A percentile compares a stretch with the other conserved stretches of the same genome.
These are phyloP conservation scores for Blastocystis sp. DNA, from an alignment of 352 stramenopile genomes.

Conservation along the genomic window DNA sequence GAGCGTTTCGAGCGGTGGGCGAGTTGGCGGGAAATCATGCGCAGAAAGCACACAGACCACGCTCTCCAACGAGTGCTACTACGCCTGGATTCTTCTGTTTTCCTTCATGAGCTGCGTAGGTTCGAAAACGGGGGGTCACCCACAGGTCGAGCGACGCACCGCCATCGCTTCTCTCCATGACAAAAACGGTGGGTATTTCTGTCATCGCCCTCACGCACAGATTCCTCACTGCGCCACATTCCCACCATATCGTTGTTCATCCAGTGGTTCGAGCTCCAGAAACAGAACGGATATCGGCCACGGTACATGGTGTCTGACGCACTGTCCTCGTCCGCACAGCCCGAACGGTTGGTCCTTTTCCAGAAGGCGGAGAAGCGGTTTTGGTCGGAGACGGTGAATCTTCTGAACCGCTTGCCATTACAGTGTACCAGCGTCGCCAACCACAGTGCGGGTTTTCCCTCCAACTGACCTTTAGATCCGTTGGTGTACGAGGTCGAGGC, in stretches of 20 bases:
- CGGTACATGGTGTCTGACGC: slow-evolving; percentile 36
- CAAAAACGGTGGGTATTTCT: not conserved
- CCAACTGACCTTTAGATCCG: not conserved
- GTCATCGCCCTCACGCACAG: not conserved
- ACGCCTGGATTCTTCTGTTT: slow-evolving; percentile 9
- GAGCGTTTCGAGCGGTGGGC: not conserved
- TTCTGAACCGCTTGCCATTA: slow-evolving; percentile 54
- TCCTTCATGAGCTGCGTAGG: not conserved
- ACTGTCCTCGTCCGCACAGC: not conserved
- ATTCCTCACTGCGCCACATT: slow-evolving; percentile 13
- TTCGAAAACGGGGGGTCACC: not conserved
- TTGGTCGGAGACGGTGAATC: slow-evolving; percentile 3
- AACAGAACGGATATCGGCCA: slow-evolving; percentile 22
- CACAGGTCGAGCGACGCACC: slow-evolving; percentile 1
- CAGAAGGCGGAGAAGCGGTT: slow-evolving; percentile 11
- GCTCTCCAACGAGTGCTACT: not conserved
- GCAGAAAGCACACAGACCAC: not conserved
- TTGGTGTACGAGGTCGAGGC: slow-evolving; percentile 55
- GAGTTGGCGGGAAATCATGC: not conserved
- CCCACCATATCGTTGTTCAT: slow-evolving; percentile 32
- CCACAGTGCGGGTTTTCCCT: not conserved
- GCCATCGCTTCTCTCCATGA: not conserved
- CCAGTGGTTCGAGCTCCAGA: slow-evolving; percentile 45
- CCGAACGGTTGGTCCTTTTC: slow-evolving; percentile 4
- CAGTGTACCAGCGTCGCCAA: not conserved